Percentiles rank a stretch among this genome's conserved stretches.
These are phyloP conservation scores for Fusarium begoniae DNA, from an alignment of 2,329 filamentous ascomycete genomes.

Conservation along the genomic window DNA sequence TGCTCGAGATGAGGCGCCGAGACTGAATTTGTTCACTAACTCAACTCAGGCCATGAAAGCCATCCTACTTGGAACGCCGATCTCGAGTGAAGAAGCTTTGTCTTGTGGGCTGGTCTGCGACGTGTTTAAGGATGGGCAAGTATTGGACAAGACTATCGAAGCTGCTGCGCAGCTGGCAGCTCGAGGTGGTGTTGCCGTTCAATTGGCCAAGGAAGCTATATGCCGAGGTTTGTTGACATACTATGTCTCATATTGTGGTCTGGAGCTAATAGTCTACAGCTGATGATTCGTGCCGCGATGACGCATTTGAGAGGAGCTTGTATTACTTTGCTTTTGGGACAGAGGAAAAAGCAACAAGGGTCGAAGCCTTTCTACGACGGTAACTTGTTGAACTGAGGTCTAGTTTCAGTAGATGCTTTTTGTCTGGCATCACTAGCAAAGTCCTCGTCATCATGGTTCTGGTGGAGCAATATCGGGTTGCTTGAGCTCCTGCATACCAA, in stretches of 20 bases:
- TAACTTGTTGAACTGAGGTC: background rate
- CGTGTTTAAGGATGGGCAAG: conserved; percentile 31
- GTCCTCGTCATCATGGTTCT: background rate
- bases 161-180: conserved; percentile 23
- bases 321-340: conserved; percentile 50
- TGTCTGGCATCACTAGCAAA: background rate
- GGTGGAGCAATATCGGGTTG: background rate
- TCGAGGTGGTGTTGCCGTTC: conserved; percentile 29
- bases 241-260: background rate
- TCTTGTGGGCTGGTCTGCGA: conserved; percentile 26
- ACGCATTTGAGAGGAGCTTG: conserved; percentile 47
- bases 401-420: background rate
- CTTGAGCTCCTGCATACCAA: conserved; percentile 29
- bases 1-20: conserved; percentile 1
- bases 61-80: conserved; percentile 42
- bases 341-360: conserved; percentile 19
- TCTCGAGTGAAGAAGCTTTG: conserved; percentile 34
- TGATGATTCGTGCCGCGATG: conserved; percentile 42
- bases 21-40: background rate
- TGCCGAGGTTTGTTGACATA: conserved; percentile 37
- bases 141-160: conserved; percentile 40
- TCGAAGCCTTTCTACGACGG: background rate
- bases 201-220: conserved; percentile 45
- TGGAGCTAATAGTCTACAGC: conserved; percentile 15
- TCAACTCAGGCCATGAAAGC: conserved; percentile 42